Evolutionary conservation across 805 yeast genomes (phyloP).

Genomic region (Metschnikowia picachoensis): DNA sequence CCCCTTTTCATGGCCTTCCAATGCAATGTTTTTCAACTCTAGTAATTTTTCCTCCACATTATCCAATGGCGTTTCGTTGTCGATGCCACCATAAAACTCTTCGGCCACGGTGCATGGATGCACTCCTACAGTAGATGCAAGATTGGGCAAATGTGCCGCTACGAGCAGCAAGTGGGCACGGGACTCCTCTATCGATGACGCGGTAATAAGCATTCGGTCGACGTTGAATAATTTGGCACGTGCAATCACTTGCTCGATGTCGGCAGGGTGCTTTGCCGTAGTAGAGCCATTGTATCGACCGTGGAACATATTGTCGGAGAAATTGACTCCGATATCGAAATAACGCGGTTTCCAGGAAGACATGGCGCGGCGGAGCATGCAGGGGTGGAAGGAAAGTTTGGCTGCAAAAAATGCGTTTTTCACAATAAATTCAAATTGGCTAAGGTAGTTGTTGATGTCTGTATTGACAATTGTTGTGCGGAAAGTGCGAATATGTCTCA

Average conservation of each 20-base stretch:
- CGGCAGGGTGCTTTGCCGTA: constrained; percentile 57
- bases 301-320: constrained; percentile 84
- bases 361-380: constrained; percentile 9
- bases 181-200: constrained; percentile 71
- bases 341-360: constrained; percentile 38
- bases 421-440: too few relatives aligned
- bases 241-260: constrained; percentile 56
- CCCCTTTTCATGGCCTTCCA: constrained; percentile 45
- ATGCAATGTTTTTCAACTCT: constrained; percentile 47
- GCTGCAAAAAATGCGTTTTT: too few relatives aligned
- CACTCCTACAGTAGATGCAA: constrained; percentile 79
- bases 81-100: constrained; percentile 32
- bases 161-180: constrained; percentile 57
- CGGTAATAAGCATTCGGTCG: constrained; percentile 71
- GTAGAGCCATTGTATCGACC: constrained; percentile 70
- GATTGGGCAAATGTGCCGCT: constrained; percentile 15
- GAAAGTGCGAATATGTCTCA: too few relatives aligned
- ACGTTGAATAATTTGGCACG: constrained; percentile 70
- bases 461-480: too few relatives aligned
- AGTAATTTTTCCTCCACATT: constrained; percentile 42
- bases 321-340: constrained; percentile 58
- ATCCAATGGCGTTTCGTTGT: constrained; percentile 34
- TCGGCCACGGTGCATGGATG: constrained; percentile 84
- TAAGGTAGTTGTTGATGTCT: too few relatives aligned
- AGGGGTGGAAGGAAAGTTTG: not conserved